Evolutionary conservation across 306 rosid species (phyloP).

Genomic region (Cicer pinnatifidum): DNA sequence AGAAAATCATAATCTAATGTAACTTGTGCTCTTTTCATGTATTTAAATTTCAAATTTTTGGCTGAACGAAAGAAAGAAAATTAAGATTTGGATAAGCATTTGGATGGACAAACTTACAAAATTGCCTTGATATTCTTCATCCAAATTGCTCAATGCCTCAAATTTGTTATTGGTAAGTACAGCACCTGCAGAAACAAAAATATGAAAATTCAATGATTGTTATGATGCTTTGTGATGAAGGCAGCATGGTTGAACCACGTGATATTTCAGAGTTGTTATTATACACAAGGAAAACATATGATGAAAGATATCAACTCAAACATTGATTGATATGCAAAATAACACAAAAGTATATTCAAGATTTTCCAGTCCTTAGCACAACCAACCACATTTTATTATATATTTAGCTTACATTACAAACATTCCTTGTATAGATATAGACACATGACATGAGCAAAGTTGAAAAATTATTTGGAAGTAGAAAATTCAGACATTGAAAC

Average conservation of each 20-base stretch:
- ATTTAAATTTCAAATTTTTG: constrained; percentile 21
- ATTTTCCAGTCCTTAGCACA: constrained; percentile 15
- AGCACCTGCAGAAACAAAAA: constrained; percentile 56
- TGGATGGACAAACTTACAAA: constrained; percentile 56
- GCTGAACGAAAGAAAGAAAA: neutral
- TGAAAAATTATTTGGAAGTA: constrained; percentile 34
- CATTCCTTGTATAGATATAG: constrained; percentile 13
- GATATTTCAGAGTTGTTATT: neutral
- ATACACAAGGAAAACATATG: constrained; percentile 28
- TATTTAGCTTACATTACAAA: neutral
- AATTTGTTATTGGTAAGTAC: constrained; percentile 66
- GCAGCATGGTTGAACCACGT: constrained; percentile 36
- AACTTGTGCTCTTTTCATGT: neutral
- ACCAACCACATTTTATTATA: neutral
- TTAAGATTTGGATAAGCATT: constrained; percentile 24
- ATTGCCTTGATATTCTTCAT: constrained; percentile 57
- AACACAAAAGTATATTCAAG: neutral
- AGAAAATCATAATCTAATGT: constrained; percentile 11
- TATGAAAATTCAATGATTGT: constrained; percentile 37
- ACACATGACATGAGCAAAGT: constrained; percentile 10
- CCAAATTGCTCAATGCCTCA: constrained; percentile 65
- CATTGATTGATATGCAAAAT: constrained; percentile 8
- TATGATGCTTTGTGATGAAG: constrained; percentile 26
- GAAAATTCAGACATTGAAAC: constrained; percentile 7
- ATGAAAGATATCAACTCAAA: constrained; percentile 24